Evolutionary conservation across 176 grass and related monocot genomes (phyloP), one percentile per base, ranked within the genome.

Genomic region (Eleusine coracana): DNA sequence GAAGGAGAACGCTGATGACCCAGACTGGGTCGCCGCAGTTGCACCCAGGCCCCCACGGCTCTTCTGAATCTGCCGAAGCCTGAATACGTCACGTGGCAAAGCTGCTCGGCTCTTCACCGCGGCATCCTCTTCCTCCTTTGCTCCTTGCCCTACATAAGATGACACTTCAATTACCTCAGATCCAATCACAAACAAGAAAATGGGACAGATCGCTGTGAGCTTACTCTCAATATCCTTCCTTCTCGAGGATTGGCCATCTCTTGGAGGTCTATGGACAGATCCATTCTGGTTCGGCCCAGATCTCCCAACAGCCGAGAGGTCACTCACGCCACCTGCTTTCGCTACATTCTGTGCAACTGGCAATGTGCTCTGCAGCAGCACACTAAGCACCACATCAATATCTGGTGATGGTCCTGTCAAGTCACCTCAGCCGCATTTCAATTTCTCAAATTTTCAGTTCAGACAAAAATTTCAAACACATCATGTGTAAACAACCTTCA

Each of bases 51-150:
- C 23, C 59, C 59, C 92, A 12, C 92, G 84, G 34, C 73, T 88
- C 85, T 86, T 93, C 45, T 93, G 96, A 45, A 98, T 95, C 72
- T 98, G 96, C 65, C 96, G 75, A 50, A 98, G 89, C 86, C 89
- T 95, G 83, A 98, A 98, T 70, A 98, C 86, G 18, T 98, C 96
- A 55, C 74, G 83, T 10, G 92, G 96, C 48, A 89, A 71, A 18
- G 87, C 82, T 45, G 89, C 85, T 59, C 83, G 91, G 69, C 66
- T 98, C 79, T 95, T 89, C 37, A 82, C 85, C 0, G 83, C 79
- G 0, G 76, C 79, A 15, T 98, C 93, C 55, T 92, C 96, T 54
- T 98, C 96, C 46, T 98, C 92, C 90, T 98, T 87, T 39, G 51
- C 87, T 45, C 89, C 87, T 79, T 88, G 75, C 74, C 96, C 96